Conservation (phyloP, 345 rosid genomes). For the Eutrema yunnanense region DNA sequence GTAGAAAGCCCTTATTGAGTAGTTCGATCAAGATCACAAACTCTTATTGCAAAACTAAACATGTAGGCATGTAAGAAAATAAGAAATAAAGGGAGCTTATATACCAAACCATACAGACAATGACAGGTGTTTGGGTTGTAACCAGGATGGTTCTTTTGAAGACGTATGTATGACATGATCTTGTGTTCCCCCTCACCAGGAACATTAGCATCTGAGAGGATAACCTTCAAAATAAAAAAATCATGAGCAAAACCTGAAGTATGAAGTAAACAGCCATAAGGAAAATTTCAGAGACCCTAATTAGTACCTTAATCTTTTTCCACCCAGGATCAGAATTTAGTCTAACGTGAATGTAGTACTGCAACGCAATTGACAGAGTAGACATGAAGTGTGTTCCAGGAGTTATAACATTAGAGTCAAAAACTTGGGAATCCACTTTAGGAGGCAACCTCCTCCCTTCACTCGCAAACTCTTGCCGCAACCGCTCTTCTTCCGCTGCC, state of each 20-base stretch:
- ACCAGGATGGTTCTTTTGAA: conserved; percentile 86
- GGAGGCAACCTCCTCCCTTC: conserved; percentile 86
- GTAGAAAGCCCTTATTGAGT: background rate
- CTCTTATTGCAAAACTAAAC: background rate
- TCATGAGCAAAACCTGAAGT: conserved; percentile 19
- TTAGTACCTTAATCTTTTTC: conserved; percentile 75
- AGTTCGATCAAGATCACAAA: background rate
- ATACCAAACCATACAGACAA: conserved; percentile 97
- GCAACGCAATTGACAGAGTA: conserved; percentile 78
- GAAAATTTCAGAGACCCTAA: background rate
- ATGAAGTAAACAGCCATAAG: background rate
- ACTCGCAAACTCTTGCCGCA: conserved; percentile 74
- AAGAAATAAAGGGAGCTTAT: conserved; percentile 24
- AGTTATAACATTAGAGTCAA: conserved; percentile 90
- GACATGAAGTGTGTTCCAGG: conserved; percentile 96
- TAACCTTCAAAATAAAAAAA: conserved; percentile 56
- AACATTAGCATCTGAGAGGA: conserved; percentile 97
- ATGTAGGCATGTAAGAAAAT: background rate
- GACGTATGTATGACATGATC: conserved; percentile 83
- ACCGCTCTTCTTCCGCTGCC: conserved; percentile 83
- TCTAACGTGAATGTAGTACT: conserved; percentile 74
- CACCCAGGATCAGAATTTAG: conserved; percentile 94
- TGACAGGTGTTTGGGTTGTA: conserved; percentile 84
- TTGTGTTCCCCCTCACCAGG: conserved; percentile 99
- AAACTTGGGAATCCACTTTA: conserved; percentile 53